These are phyloP conservation scores for Baudoinia panamericana DNA, from an alignment of 495 filamentous ascomycete genomes.

Conservation along the genomic window DNA sequence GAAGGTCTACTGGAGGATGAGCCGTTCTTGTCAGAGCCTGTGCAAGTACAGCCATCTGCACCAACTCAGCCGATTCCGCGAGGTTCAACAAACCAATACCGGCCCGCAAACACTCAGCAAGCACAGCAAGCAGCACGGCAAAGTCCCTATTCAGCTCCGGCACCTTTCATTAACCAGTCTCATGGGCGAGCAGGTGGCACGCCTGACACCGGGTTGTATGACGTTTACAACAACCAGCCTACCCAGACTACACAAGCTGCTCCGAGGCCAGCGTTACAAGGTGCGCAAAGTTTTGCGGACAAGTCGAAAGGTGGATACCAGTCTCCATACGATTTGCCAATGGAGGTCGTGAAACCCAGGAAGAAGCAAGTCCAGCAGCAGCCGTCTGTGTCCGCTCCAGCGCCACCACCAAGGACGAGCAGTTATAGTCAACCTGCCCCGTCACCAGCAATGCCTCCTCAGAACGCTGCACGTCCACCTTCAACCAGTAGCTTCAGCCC, in stretches of 20 bases:
- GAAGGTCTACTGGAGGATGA: conserved; percentile 55
- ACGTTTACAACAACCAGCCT: conserved; percentile 14
- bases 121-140: conserved; percentile 1
- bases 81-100: neutral
- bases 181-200: conserved; percentile 15
- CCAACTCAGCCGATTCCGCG: conserved; percentile 3
- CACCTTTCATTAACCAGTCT: neutral
- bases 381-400: conserved; percentile 29
- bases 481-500: conserved; percentile 21
- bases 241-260: conserved; percentile 27
- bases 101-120: conserved; percentile 4
- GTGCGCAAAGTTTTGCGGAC: conserved; percentile 67
- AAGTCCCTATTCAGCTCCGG: neutral
- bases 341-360: conserved; percentile 63
- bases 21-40: conserved; percentile 1
- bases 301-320: conserved; percentile 82
- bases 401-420: conserved; percentile 46
- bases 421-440: too few species aligned
- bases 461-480: neutral
- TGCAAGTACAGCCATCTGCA: conserved; percentile 1
- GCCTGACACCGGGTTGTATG: conserved; percentile 17
- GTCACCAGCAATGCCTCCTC: neutral
- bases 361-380: conserved; percentile 30
- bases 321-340: conserved; percentile 89
- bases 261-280: conserved; percentile 23